Evolutionary conservation across 192 early-diverging fungal genomes (phyloP).

Genomic region (Jimgerdemannia lactiflua): DNA sequence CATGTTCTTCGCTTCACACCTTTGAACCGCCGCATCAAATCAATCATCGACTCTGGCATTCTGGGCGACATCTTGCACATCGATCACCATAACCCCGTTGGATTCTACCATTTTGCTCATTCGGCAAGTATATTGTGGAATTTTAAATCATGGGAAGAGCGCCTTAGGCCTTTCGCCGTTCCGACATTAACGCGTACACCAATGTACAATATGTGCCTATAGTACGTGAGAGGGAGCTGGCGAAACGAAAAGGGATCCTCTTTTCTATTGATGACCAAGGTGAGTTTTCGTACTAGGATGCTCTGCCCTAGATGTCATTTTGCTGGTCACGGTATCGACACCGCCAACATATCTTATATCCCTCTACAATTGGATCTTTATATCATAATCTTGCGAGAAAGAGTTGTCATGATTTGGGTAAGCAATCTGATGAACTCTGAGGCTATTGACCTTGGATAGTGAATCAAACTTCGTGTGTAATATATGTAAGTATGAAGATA

Average conservation of each 20-base stretch:
- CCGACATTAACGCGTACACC: no score
- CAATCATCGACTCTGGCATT: conserved; percentile 44
- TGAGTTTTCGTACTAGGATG: not conserved
- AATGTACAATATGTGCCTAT: not conserved
- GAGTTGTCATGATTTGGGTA: conserved; percentile 28
- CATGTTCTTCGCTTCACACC: conserved; percentile 61
- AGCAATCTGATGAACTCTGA: not conserved
- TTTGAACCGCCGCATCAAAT: conserved; percentile 53
- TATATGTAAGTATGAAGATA: no score
- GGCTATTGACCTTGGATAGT: no score
- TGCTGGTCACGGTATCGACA: no score
- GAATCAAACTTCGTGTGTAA: no score
- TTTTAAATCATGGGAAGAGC: no score
- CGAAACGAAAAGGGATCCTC: not conserved
- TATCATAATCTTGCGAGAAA: not conserved
- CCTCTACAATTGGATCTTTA: no score
- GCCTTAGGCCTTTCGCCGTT: no score
- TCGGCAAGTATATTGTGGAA: conserved; percentile 20
- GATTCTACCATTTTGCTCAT: conserved; percentile 67
- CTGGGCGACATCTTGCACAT: conserved; percentile 63
- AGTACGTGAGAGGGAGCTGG: not conserved
- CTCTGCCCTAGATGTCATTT: no score
- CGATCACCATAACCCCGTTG: conserved; percentile 64
- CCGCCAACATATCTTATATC: no score
- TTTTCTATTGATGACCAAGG: not conserved